Base-by-base conservation (phyloP, 345 rosid species). In the Rhodamnia argentea region DNA sequence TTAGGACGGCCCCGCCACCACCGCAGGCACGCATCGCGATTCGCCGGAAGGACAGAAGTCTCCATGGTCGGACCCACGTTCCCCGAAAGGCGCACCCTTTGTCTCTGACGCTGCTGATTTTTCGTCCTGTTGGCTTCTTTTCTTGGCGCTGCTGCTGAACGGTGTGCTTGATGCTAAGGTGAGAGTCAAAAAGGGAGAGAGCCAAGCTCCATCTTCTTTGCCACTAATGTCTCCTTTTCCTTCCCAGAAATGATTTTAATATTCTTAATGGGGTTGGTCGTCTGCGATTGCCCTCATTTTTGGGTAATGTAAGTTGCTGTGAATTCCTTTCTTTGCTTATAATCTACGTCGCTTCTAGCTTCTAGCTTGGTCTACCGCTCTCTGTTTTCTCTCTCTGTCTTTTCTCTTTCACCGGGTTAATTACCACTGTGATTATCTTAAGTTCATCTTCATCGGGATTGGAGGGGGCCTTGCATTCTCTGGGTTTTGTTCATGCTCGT, bases 261-360 rank as follows among this genome's bases (percentile, higher is more conserved):
- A 37, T 70, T 5, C 81, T 70, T 37, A 37, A 44, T 59, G 85
- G 55, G 52, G 10, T 42, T 44, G 37, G 52, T 84, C 85, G 42
- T 58, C 15, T 4, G n/a, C 22, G 76, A 42, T 22, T 16, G 37
- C n/a, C 27, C 76, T 44, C 50, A 50, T 70, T 57, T 84, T 62
- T 59, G 78, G 44, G 54, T 6, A 32, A 83, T 16, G 81, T 32
- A 22, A 22, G 40, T 70, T 37, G 81, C 1, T 1, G 11, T 83
- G 87, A 84, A 88, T 88, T 88, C 93, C 87, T 91, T 92, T 54
- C 93, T 92, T 92, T 93, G 94, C 96, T 93, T 93, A 22, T 84
- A 91, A 90, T 91, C 91, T 83, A 92, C 93, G 93, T 90, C 81
- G 9, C 56, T 32, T 84, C 26, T 78, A 75, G 9, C 56, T 32